Percentiles rank a stretch among this genome's conserved stretches.
Conservation (phyloP, 495 filamentous ascomycete species). For the Annulohypoxylon stygium region DNA sequence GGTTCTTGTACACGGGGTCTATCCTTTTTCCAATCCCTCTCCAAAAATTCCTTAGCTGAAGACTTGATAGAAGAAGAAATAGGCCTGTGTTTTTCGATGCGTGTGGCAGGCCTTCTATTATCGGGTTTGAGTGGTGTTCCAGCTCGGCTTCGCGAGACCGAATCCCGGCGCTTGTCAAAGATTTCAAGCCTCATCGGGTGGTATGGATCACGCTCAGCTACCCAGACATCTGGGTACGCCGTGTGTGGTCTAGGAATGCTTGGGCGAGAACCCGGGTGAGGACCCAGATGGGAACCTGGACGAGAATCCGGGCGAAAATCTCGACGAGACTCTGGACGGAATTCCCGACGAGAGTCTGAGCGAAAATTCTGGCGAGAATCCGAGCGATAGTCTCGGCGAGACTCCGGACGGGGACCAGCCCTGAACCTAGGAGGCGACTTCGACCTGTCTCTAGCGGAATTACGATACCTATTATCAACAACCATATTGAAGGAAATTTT, state of each 20-base stretch:
- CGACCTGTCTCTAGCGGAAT: too few relatives aligned
- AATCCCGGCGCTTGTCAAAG: constrained; percentile 16
- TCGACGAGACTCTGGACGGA: too few relatives aligned
- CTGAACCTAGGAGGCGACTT: too few relatives aligned
- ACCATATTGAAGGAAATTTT: constrained; percentile 20
- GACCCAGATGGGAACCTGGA: too few relatives aligned
- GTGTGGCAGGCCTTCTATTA: not conserved
- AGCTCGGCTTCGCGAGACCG: not conserved
- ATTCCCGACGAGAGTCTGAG: too few relatives aligned
- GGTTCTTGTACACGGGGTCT: not conserved
- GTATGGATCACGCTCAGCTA: constrained; percentile 2
- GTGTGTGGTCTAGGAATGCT: not conserved
- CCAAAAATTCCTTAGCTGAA: not conserved
- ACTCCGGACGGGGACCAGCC: too few relatives aligned
- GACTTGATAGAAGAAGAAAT: not conserved
- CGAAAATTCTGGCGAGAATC: too few relatives aligned
- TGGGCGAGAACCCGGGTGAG: not conserved
- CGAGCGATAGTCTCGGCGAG: too few relatives aligned
- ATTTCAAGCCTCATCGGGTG: constrained; percentile 18
- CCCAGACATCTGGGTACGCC: constrained; percentile 23
- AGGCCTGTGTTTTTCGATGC: not conserved
- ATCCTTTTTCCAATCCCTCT: not conserved
- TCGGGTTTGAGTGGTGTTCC: not conserved
- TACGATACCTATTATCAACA: not conserved
- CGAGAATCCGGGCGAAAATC: too few relatives aligned